phyloP scores from a whole-genome alignment of 805 yeast genomes.

The Lachancea quebecensis region DNA sequence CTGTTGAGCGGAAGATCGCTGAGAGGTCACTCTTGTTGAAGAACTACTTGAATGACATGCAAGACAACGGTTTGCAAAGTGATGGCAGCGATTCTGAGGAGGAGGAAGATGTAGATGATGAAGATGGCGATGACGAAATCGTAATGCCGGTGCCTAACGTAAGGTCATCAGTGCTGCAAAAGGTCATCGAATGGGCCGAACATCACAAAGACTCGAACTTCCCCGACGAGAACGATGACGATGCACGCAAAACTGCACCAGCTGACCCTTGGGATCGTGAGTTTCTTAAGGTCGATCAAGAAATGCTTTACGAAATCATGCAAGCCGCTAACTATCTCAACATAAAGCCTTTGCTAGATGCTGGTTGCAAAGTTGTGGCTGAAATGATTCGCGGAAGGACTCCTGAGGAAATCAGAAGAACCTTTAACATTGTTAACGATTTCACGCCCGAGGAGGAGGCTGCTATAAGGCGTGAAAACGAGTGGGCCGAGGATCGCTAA shows the following conservation, averaged over 20 bases:
- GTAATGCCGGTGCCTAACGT: conserved; percentile 90
- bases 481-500: conserved; percentile 84
- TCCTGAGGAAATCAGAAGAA: conserved; percentile 73
- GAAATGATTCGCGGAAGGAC: conserved; percentile 77
- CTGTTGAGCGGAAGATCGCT: conserved; percentile 74
- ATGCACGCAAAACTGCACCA: conserved; percentile 80
- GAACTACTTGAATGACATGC: conserved; percentile 76
- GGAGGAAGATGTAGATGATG: conserved; percentile 37
- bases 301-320: conserved; percentile 74
- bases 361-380: conserved; percentile 77
- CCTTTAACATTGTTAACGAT: conserved; percentile 74
- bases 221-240: conserved; percentile 79
- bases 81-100: conserved; percentile 48
- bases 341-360: conserved; percentile 65
- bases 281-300: conserved; percentile 89
- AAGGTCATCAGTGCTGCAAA: conserved; percentile 75
- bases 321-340: conserved; percentile 76
- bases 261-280: conserved; percentile 95
- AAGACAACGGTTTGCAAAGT: conserved; percentile 47
- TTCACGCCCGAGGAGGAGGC: conserved; percentile 85
- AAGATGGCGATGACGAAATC: conserved; percentile 59
- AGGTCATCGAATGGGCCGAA: conserved; percentile 94
- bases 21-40: conserved; percentile 80
- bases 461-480: conserved; percentile 79
- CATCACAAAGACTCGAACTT: conserved; percentile 78